These are phyloP conservation scores for Xanthoceras sorbifolium DNA, from an alignment of 345 rosid species.

Conservation along the genomic window DNA sequence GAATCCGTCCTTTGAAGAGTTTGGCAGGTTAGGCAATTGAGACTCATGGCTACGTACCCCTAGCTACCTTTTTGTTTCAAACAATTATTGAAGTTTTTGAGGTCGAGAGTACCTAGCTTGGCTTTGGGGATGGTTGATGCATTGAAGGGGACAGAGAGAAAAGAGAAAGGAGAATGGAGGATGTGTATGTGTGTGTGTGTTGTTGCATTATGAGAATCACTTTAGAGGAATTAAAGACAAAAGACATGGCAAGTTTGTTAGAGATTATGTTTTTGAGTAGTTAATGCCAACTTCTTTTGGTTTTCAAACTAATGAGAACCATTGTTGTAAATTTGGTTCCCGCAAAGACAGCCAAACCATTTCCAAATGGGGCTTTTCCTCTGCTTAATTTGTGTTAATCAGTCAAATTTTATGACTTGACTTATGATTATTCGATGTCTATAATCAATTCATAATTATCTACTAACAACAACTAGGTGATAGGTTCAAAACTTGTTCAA, in stretches of 20 bases:
- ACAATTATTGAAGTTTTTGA: too few relatives aligned
- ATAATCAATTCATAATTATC: too few relatives aligned
- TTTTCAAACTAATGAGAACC: background rate
- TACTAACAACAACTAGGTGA: too few relatives aligned
- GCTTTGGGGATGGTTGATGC: background rate
- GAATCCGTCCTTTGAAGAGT: constrained; percentile 37
- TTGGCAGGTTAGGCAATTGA: constrained; percentile 67
- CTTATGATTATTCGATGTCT: too few relatives aligned
- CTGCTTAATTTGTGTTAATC: background rate
- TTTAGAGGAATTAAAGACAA: background rate
- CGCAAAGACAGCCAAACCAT: constrained; percentile 29
- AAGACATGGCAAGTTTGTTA: background rate
- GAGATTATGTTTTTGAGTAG: background rate
- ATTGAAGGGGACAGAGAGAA: background rate
- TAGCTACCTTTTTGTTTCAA: background rate
- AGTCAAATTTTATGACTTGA: background rate
- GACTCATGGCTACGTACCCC: constrained; percentile 40
- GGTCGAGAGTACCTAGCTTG: background rate
- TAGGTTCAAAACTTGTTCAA: too few relatives aligned
- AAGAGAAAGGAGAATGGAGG: background rate
- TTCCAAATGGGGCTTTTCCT: constrained; percentile 9
- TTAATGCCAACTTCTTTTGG: background rate
- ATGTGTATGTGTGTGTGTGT: background rate
- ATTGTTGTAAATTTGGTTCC: background rate
- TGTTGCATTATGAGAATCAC: background rate